A percentile compares a stretch with the other conserved stretches of the same genome.
Conservation (phyloP, 139 green algal species). For the Ulvella scutata region DNA sequence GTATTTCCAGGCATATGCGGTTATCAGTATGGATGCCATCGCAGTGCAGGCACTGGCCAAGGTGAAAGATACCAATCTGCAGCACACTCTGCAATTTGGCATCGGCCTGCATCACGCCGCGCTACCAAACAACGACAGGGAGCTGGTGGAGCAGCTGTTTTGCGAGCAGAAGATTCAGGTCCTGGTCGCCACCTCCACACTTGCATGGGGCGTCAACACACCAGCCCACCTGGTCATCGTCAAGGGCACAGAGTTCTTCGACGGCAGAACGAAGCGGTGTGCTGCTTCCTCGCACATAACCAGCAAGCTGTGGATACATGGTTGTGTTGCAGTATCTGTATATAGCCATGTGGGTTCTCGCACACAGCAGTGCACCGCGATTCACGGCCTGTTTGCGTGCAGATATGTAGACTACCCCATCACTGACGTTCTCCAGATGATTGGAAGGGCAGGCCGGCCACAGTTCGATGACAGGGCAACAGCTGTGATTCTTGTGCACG, state of each 20-base stretch:
- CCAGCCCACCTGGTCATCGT: conserved; percentile 89
- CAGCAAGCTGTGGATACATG: too few relatives aligned
- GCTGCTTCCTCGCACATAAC: too few relatives aligned
- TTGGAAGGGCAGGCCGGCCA: conserved; percentile 77
- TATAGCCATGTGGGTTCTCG: background rate
- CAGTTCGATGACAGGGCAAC: conserved; percentile 83
- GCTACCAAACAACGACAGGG: conserved; percentile 62
- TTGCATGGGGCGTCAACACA: conserved; percentile 93
- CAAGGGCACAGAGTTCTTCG: conserved; percentile 96
- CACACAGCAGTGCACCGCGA: background rate
- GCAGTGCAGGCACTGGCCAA: conserved; percentile 9
- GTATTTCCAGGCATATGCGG: too few relatives aligned
- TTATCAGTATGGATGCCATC: too few relatives aligned
- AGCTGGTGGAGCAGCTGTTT: conserved; percentile 75
- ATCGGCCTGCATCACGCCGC: conserved; percentile 95
- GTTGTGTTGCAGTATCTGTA: too few relatives aligned
- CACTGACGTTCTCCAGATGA: conserved; percentile 94
- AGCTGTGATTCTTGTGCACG: conserved; percentile 93
- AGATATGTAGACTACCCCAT: conserved; percentile 95
- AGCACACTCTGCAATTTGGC: conserved; percentile 83
- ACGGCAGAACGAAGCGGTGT: conserved; percentile 42
- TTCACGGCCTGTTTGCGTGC: background rate
- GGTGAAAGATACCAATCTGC: conserved; percentile 30
- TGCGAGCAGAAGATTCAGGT: conserved; percentile 76
- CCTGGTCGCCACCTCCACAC: conserved; percentile 76